Conservation (phyloP, 352 stramenopile genomes). For the Phytopythium mirpurense region DNA sequence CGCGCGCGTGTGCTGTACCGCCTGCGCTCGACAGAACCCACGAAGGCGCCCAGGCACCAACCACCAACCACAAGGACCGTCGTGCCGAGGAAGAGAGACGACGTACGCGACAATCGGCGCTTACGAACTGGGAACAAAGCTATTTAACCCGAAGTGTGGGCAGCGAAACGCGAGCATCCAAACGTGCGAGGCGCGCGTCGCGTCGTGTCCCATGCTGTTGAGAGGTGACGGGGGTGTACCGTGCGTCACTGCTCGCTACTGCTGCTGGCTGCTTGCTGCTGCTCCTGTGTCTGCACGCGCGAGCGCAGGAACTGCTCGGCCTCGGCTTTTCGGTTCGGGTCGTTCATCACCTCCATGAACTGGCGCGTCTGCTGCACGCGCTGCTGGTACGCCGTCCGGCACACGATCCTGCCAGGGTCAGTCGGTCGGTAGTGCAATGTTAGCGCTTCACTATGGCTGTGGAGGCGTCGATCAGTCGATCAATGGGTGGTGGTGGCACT, state of each 20-base stretch:
- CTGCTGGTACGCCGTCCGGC: conserved; percentile 41
- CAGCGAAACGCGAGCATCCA: not conserved
- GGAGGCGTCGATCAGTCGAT: too few species aligned
- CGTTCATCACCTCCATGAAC: conserved; percentile 85
- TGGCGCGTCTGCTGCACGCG: conserved; percentile 56
- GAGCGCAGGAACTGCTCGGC: conserved; percentile 75
- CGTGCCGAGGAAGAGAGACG: not conserved
- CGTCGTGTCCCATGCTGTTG: not conserved
- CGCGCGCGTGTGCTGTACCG: conserved; percentile 4
- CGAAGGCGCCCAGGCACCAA: not conserved
- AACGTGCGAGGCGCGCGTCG: not conserved
- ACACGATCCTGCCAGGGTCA: conserved; percentile 41
- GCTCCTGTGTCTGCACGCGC: conserved; percentile 29
- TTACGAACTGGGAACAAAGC: conserved; percentile 1
- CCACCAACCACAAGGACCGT: not conserved
- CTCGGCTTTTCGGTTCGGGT: conserved; percentile 61
- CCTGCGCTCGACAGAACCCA: not conserved
- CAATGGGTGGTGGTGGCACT: too few species aligned
- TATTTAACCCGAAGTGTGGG: conserved; percentile 3
- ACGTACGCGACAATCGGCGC: not conserved
- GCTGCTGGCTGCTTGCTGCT: not conserved
- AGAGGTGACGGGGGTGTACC: too few species aligned
- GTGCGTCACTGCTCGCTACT: not conserved
- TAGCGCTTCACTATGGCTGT: too few species aligned
- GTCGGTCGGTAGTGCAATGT: not conserved